These are phyloP conservation scores for Pythium scleroteichum DNA, from an alignment of 352 stramenopile genomes.

Conservation along the genomic window DNA sequence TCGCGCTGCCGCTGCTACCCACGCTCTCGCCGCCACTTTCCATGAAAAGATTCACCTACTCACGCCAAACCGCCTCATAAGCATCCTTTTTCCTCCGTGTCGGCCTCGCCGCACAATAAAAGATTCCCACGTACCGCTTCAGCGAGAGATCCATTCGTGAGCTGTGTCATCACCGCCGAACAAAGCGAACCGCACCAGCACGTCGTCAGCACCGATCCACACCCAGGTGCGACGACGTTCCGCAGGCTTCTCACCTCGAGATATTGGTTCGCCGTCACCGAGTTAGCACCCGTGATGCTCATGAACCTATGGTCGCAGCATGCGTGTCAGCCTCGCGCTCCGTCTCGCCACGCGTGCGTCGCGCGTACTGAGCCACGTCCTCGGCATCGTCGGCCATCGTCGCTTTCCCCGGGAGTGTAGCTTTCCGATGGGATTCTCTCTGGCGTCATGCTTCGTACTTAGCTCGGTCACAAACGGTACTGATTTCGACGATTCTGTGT, in stretches of 20 bases:
- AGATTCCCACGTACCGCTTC: slow-evolving; percentile 49
- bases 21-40: slow-evolving; percentile 60
- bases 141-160: slow-evolving; percentile 75
- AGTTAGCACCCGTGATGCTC: slow-evolving; percentile 79
- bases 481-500: slow-evolving; percentile 7
- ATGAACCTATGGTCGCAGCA: slow-evolving; percentile 60
- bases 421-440: slow-evolving; percentile 1
- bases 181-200: too few species aligned
- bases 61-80: not conserved
- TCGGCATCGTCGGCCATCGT: slow-evolving; percentile 39
- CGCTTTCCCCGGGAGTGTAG: not conserved
- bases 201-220: too few species aligned
- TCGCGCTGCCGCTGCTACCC: slow-evolving; percentile 10
- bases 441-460: not conserved
- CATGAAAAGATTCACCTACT: slow-evolving; percentile 82
- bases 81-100: slow-evolving; percentile 2
- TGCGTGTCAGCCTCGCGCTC: not conserved
- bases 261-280: slow-evolving; percentile 64
- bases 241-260: slow-evolving; percentile 46
- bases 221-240: not conserved
- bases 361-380: slow-evolving; percentile 46
- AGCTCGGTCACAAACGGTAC: not conserved
- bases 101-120: not conserved
- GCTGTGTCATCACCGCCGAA: slow-evolving; percentile 24
- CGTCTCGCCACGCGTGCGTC: not conserved